These are phyloP conservation scores for Mycena kentingensis DNA, from an alignment of 768 basidiomycete genomes.

Conservation along the genomic window DNA sequence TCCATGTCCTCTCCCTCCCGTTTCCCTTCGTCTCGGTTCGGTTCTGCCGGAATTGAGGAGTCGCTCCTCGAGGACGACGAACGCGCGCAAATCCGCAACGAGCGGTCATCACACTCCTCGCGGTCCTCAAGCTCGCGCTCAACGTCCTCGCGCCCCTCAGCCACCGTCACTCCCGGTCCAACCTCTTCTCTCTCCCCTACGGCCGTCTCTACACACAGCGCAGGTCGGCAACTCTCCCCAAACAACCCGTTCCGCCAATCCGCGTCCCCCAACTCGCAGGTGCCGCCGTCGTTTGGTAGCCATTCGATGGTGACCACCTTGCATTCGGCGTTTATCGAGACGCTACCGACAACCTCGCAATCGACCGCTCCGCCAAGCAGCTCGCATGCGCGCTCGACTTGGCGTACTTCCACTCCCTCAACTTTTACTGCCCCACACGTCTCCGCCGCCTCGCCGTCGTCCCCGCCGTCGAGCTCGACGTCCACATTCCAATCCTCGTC, in stretches of 20 bases:
- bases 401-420: neutral
- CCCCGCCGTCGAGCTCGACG: neutral
- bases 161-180: neutral
- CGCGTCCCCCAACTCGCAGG: neutral
- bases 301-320: no score
- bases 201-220: no score
- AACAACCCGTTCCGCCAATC: neutral
- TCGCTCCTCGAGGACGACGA: neutral
- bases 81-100: neutral
- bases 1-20: neutral
- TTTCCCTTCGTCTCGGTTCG: neutral
- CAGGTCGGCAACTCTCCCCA: no score
- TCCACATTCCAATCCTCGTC: neutral
- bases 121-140: neutral
- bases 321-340: no score
- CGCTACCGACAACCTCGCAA: no score
- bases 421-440: neutral
- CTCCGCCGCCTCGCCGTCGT: no score
- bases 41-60: neutral
- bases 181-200: neutral
- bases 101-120: neutral
- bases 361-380: neutral
- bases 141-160: neutral
- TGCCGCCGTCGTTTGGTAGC: neutral
- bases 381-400: neutral